Evolutionary conservation across 2,329 filamentous ascomycete genomes (phyloP).

Genomic region (Graphiopsis chlorocephala): DNA sequence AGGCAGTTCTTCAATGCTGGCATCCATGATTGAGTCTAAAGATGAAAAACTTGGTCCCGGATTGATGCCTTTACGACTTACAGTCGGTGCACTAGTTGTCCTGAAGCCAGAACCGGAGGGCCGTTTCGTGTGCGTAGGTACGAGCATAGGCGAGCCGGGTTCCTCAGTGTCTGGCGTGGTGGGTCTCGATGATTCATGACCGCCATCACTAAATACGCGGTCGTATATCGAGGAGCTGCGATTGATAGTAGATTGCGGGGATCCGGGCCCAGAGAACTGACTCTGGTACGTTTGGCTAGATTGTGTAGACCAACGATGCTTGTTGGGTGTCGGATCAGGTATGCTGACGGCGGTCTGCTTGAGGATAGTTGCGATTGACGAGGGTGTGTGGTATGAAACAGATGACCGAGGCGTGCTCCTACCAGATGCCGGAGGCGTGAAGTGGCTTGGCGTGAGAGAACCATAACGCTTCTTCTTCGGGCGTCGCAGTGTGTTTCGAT

Average conservation of each 20-base stretch:
- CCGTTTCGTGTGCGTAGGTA: conserved; percentile 57
- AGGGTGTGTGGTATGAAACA: conserved; percentile 44
- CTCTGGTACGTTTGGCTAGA: conserved; percentile 61
- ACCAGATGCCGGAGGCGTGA: conserved; percentile 40
- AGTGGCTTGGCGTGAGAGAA: conserved; percentile 56
- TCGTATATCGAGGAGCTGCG: conserved; percentile 78
- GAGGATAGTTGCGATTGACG: conserved; percentile 57
- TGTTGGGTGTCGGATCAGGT: conserved; percentile 46
- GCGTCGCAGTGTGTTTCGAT: conserved; percentile 40
- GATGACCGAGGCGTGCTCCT: conserved; percentile 37
- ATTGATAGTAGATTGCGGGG: conserved; percentile 68
- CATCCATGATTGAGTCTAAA: conserved; percentile 32
- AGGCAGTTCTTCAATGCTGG: conserved; percentile 30
- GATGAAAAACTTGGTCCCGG: conserved; percentile 19
- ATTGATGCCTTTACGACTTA: conserved; percentile 18
- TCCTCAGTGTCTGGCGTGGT: conserved; percentile 75
- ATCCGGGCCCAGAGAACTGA: conserved; percentile 69
- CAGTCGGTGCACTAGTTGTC: conserved; percentile 22
- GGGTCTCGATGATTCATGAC: conserved; percentile 66
- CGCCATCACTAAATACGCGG: conserved; percentile 57
- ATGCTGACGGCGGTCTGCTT: conserved; percentile 61
- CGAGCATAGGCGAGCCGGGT: conserved; percentile 59
- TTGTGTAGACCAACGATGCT: conserved; percentile 62
- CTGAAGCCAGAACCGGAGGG: conserved; percentile 47
- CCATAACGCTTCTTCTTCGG: conserved; percentile 68